Base-by-base conservation (phyloP, 2,329 filamentous ascomycete species). In the Aspergillus fumigatiaffinis region DNA sequence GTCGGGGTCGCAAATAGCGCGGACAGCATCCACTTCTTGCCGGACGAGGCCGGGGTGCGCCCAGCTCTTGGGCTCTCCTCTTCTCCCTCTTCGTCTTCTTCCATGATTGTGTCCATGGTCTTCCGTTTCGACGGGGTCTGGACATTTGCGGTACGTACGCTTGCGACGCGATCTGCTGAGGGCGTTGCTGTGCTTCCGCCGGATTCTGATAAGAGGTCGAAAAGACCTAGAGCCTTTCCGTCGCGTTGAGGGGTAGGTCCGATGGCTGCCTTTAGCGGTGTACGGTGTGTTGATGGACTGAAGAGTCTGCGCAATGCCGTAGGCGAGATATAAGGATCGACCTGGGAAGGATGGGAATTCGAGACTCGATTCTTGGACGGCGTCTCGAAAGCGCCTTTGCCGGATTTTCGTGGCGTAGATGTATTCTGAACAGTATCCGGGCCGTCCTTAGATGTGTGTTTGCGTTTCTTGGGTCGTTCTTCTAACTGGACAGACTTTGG, bases 171-270 rank as follows among this genome's bases (percentile, higher is more conserved):
- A 10, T 64, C 66, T 3, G 65, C 66, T 8, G 70, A 68, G 0
- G 74, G 74, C 0, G 72, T 73, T 4, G 68, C 68, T 3, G 66
- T 70, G 53, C 69, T 75, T 2, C 69, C 68, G 1, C 73, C 73
- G 0, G 76, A 76, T 21, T 73, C 71, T 4, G 77, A 77, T 4
- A 81, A 68, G 47, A 79, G 67, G 56, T 80, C 79, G 52, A 81
- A 80, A 2, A 81, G 68, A 0, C 79, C 79, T 2, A 81, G 62
- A 0, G 77, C 72, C 48, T 74, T 79, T 9, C 79, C 79, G 64
- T 80, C 77, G 41, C 78, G 74, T 57, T 80, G 77, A 1, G 79
- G 79, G 2, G 79, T 80, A 12, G 79, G 79, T 3, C 78, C 79
- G 51, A 80, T 77, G 25, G 70, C 72, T 8, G 71, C 60, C 48